A percentile compares a stretch with the other conserved stretches of the same genome.
Conservation (phyloP, 371 early-diverging fungal species). For the Rhizopus arrhizus region DNA sequence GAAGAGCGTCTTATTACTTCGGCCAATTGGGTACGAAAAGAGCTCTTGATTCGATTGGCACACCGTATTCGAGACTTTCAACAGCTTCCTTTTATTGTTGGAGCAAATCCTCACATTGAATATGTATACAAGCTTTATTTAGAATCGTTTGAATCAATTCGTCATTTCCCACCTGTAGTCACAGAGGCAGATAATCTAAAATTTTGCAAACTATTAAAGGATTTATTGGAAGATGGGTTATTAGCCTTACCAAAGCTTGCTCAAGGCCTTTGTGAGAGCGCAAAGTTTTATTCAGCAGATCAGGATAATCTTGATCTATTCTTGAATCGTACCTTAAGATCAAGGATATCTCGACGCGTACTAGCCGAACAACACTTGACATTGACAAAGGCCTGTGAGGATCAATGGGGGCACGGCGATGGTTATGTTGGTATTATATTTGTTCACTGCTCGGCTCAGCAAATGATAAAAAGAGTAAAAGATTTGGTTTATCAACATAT, state of each 20-base stretch:
- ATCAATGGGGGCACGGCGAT: slow-evolving; percentile 41
- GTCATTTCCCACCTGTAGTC: slow-evolving; percentile 65
- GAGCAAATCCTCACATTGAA: slow-evolving; percentile 89
- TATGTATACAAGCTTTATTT: slow-evolving; percentile 86
- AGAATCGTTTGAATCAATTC: slow-evolving; percentile 84
- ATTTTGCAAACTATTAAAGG: slow-evolving; percentile 75
- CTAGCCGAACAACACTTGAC: slow-evolving; percentile 92
- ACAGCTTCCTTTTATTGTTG: slow-evolving; percentile 89
- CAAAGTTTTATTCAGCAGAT: slow-evolving; percentile 42
- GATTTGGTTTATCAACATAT: slow-evolving; percentile 29
- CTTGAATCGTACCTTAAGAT: slow-evolving; percentile 84
- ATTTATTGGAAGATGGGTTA: slow-evolving; percentile 73
- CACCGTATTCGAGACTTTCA: slow-evolving; percentile 92
- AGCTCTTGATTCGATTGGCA: slow-evolving; percentile 89
- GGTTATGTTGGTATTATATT: slow-evolving; percentile 66
- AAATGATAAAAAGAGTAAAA: slow-evolving; percentile 49
- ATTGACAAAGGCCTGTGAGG: slow-evolving; percentile 66
- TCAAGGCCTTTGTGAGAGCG: slow-evolving; percentile 83
- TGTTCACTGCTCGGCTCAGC: slow-evolving; percentile 56
- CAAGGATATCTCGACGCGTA: slow-evolving; percentile 89
- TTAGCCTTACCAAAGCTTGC: slow-evolving; percentile 87
- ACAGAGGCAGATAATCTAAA: slow-evolving; percentile 72
- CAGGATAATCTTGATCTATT: slow-evolving; percentile 70
- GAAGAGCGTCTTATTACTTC: slow-evolving; percentile 78
- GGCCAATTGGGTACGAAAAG: slow-evolving; percentile 88